Percentiles rank a stretch among this genome's conserved stretches.
phyloP scores from a whole-genome alignment of 75 land plant genomes.

The Larix kaempferi region DNA sequence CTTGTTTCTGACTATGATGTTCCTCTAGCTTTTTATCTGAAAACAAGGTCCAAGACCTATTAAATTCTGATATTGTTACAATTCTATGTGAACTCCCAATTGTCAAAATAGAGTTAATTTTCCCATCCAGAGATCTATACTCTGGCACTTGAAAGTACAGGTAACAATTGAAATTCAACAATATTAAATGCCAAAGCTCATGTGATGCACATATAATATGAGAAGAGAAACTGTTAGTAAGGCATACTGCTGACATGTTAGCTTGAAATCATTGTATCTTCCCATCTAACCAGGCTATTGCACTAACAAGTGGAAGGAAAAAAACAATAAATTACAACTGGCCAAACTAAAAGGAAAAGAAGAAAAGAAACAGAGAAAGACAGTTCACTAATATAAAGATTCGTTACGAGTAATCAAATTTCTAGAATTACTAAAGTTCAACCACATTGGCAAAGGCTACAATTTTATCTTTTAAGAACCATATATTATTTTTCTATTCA shows the following conservation, averaged over 20 bases:
- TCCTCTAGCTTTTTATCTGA: conserved; percentile 4
- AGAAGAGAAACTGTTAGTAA: neutral
- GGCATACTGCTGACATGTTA: neutral
- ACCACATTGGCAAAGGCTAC: neutral
- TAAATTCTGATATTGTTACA: neutral
- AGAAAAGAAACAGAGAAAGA: neutral
- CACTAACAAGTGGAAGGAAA: neutral
- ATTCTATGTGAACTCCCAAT: neutral
- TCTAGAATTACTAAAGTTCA: neutral
- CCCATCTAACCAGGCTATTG: neutral
- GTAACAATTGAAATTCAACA: neutral
- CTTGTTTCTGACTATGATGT: neutral
- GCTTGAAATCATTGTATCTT: neutral
- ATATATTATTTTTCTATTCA: neutral
- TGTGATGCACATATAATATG: neutral
- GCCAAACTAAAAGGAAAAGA: neutral
- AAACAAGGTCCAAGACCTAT: neutral
- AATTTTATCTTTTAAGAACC: neutral
- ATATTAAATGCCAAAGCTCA: neutral
- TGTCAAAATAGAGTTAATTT: neutral
- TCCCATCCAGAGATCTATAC: neutral
- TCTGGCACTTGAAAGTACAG: neutral
- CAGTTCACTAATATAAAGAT: neutral
- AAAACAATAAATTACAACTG: neutral
- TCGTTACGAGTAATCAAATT: neutral